phyloP scores from a whole-genome alignment of 345 rosid species.

The Rhizophora mangle region DNA sequence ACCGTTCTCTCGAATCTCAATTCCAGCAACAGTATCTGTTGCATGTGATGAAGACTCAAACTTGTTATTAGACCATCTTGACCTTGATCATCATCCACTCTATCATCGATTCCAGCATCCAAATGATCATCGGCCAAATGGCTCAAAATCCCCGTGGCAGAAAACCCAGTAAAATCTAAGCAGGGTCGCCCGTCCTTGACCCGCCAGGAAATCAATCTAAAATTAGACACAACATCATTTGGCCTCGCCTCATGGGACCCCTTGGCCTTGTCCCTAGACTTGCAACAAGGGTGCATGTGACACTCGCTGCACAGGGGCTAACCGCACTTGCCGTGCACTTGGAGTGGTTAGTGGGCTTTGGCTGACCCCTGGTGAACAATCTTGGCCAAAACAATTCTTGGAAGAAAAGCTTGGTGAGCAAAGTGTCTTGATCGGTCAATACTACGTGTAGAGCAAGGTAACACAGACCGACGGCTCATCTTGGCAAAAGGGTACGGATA shows the following conservation, averaged over 20 bases:
- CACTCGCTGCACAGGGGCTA: constrained; percentile 40
- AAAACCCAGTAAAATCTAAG: constrained; percentile 35
- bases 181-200: constrained; percentile 32
- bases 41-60: too few species aligned
- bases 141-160: constrained; percentile 50
- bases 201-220: constrained; percentile 40
- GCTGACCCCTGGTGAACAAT: constrained; percentile 36
- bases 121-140: constrained; percentile 26
- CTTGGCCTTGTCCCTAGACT: constrained; percentile 57
- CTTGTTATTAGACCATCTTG: not conserved
- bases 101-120: constrained; percentile 13
- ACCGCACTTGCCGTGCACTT: constrained; percentile 58
- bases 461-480: not conserved
- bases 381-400: not conserved
- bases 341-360: constrained; percentile 64
- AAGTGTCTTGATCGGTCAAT: not conserved
- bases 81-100: constrained; percentile 15
- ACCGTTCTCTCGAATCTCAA: not conserved
- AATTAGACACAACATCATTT: constrained; percentile 31
- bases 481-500: too few species aligned
- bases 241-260: constrained; percentile 55
- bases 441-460: not conserved
- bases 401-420: not conserved
- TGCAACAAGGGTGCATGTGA: constrained; percentile 41
- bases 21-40: not conserved